phyloP scores from a whole-genome alignment of 2,329 filamentous ascomycete genomes.

The Pyrenochaeta sp. region DNA sequence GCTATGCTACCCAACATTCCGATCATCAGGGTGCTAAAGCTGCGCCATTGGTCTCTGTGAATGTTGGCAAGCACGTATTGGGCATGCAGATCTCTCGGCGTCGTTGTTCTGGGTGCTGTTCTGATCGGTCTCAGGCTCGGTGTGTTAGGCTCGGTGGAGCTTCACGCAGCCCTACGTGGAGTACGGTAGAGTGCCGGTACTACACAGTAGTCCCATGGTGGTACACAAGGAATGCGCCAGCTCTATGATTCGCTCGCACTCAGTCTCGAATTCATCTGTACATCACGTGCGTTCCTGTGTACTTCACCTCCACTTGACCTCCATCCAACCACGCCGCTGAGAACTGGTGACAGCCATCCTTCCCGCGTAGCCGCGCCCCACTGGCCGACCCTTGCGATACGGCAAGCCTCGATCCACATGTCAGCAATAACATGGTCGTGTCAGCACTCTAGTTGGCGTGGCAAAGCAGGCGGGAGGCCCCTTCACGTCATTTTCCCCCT shows the following conservation, averaged over 20 bases:
- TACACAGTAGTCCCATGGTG: too few species aligned
- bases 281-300: constrained; percentile 2
- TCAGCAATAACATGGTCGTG: constrained; percentile 24
- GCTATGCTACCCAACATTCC: constrained; percentile 9
- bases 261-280: neutral
- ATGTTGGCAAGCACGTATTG: constrained; percentile 1
- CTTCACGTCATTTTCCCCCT: neutral
- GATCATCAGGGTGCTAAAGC: constrained; percentile 4
- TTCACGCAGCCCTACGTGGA: constrained; percentile 2
- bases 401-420: constrained; percentile 24
- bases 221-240: neutral
- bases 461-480: constrained; percentile 17
- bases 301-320: neutral
- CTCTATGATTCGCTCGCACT: neutral
- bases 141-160: neutral
- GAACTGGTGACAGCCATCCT: constrained; percentile 41
- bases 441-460: constrained; percentile 39
- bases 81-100: neutral
- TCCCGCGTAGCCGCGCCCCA: constrained; percentile 40
- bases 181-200: too few species aligned
- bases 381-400: constrained; percentile 28
- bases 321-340: constrained; percentile 7
- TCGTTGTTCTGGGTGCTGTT: neutral
- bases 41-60: constrained; percentile 4
- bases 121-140: neutral